Evolutionary conservation across 1,139 yeast genomes (phyloP).

Genomic region (Saccharomyces pastorianus): DNA sequence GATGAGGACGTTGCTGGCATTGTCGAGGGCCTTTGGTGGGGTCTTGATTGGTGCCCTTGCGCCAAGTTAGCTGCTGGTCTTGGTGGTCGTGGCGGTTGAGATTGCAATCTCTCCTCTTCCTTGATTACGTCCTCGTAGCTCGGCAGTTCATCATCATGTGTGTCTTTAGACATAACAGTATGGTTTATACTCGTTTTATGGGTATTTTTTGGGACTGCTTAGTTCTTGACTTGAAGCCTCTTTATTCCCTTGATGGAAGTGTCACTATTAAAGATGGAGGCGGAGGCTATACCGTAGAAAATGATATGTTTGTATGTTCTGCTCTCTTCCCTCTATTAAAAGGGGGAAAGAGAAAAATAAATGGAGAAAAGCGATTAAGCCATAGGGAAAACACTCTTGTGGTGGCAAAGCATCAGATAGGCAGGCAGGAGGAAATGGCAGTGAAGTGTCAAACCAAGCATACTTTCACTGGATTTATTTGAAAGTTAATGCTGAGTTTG

Average conservation of each 20-base stretch:
- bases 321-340: not conserved
- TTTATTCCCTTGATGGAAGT: not conserved
- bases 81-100: slow-evolving; percentile 2
- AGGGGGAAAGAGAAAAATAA: not conserved
- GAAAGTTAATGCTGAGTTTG: not conserved
- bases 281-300: not conserved
- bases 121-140: slow-evolving; percentile 5
- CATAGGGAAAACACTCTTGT: not conserved
- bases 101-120: slow-evolving; percentile 3
- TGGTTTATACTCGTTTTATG: not conserved
- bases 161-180: not conserved
- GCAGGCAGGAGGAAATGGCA: not conserved
- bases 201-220: not conserved
- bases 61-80: slow-evolving; percentile 9
- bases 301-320: not conserved
- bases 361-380: not conserved
- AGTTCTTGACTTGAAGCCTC: not conserved
- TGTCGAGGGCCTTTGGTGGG: slow-evolving; percentile 7
- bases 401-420: not conserved
- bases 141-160: slow-evolving; percentile 3
- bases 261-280: not conserved
- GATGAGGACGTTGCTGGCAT: slow-evolving; percentile 3
- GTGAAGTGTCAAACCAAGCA: not conserved
- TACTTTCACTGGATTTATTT: not conserved
- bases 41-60: slow-evolving; percentile 9